A percentile compares a stretch with the other conserved stretches of the same genome.
Conservation (phyloP, 352 stramenopile species). For the Globisporangium nagaii region DNA sequence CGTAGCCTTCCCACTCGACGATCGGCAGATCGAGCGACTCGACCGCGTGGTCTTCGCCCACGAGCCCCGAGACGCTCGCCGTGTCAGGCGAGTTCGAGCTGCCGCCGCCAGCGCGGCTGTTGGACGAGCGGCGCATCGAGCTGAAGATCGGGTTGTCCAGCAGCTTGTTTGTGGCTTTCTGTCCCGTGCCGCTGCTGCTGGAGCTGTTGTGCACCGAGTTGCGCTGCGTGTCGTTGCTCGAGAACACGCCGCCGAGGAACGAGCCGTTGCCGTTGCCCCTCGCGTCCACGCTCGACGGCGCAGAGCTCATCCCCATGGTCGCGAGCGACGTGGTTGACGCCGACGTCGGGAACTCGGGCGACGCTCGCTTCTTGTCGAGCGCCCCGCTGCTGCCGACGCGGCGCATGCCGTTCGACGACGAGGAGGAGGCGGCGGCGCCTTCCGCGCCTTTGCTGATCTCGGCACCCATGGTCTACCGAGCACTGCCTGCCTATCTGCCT, state of each 20-base stretch:
- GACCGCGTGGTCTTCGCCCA: slow-evolving; percentile 47
- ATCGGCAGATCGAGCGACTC: slow-evolving; percentile 84
- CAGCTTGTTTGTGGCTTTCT: slow-evolving; percentile 38
- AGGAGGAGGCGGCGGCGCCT: slow-evolving; percentile 18
- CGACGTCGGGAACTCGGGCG: slow-evolving; percentile 32
- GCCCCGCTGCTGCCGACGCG: slow-evolving; percentile 66
- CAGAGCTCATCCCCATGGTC: slow-evolving; percentile 23
- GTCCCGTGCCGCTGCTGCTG: slow-evolving; percentile 39
- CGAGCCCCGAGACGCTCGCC: background rate
- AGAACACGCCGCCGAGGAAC: background rate
- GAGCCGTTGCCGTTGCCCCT: slow-evolving; percentile 19
- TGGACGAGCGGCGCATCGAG: slow-evolving; percentile 41
- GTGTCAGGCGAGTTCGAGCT: slow-evolving; percentile 4
- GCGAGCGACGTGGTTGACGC: slow-evolving; percentile 53
- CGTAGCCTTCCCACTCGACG: slow-evolving; percentile 87
- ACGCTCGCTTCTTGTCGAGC: slow-evolving; percentile 37
- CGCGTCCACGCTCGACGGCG: background rate
- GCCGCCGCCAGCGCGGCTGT: slow-evolving; percentile 28
- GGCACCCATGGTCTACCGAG: slow-evolving; percentile 58
- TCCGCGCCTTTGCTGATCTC: slow-evolving; percentile 51
- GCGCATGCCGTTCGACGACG: slow-evolving; percentile 30
- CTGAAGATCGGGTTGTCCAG: slow-evolving; percentile 43
- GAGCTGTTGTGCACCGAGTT: slow-evolving; percentile 27
- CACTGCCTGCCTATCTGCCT: background rate
- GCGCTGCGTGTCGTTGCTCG: slow-evolving; percentile 2